Evolutionary conservation across 1,139 yeast species (phyloP), one percentile per base, ranked within the genome.

Genomic region (Magnusiomyces suaveolens): DNA sequence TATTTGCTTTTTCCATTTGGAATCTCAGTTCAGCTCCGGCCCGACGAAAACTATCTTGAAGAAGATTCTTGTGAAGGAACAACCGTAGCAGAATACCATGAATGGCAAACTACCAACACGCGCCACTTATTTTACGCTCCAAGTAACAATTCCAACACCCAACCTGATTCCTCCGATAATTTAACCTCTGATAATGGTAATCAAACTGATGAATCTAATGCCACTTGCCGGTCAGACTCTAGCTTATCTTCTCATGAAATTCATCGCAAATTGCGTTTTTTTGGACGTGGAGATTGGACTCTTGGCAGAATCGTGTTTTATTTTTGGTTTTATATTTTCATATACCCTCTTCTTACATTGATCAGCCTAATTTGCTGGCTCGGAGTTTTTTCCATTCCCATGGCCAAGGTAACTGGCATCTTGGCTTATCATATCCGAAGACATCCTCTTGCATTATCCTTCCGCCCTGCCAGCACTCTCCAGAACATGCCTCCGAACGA

Each of bases 211-310:
- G 46, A 44, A 20, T 52, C 36, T 29, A 46, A 46, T 16, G 36
- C 55, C 3, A 44, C 41, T 8, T 63, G 2, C 50, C 57, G 39
- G 46, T 54, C 46, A n/a, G 53, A 46, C 10, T 52, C 60, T 4
- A 53, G 54, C 12, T 53, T 56, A 14, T 57, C 51, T 3, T 43
- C 48, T 1, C 58, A 67, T 23, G 48, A 50, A 12, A n/a, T 48
- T 23, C 51, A 24, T 3, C 43, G 44, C 6, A 72, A 70, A 38
- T 72, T 75, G 2, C 73, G 98, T 57, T 75, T 82, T 54, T 92
- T 92, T 68, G 98, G 98, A 36, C 78, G 98, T 68, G 98, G 98
- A 32, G 75, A 82, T 60, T 92, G 98, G 98, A 82, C 85, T 23
- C 67, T 83, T 43, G 96, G 96, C 0, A 78, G 98, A 60, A 76